These are phyloP conservation scores for Schizothecium vesticola DNA, from an alignment of 495 filamentous ascomycete species.

Conservation along the genomic window DNA sequence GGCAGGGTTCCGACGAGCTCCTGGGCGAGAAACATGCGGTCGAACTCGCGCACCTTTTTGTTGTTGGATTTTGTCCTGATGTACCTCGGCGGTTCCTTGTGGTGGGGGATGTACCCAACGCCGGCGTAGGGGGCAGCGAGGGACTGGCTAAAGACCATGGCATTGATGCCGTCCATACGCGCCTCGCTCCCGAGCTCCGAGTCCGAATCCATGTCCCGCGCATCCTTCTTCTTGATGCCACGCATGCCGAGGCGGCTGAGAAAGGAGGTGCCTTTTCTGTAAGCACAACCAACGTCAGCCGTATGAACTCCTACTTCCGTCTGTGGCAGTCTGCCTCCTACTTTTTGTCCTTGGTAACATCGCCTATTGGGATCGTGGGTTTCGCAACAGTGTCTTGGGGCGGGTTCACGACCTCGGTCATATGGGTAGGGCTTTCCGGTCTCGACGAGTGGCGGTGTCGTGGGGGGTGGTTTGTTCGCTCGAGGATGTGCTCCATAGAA, in stretches of 20 bases:
- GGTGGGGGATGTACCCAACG: slow-evolving; percentile 75
- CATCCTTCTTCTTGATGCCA: slow-evolving; percentile 64
- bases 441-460: slow-evolving; percentile 56
- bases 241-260: slow-evolving; percentile 76
- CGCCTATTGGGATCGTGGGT: slow-evolving; percentile 26
- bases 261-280: slow-evolving; percentile 73
- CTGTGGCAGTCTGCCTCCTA: slow-evolving; percentile 33
- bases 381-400: slow-evolving; percentile 30
- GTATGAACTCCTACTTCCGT: neutral
- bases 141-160: slow-evolving; percentile 57
- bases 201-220: slow-evolving; percentile 59
- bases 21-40: slow-evolving; percentile 85
- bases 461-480: slow-evolving; percentile 71
- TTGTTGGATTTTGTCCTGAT: slow-evolving; percentile 76
- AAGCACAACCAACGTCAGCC: slow-evolving; percentile 7
- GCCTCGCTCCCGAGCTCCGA: slow-evolving; percentile 62
- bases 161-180: slow-evolving; percentile 73
- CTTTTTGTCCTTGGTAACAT: slow-evolving; percentile 60
- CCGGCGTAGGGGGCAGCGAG: slow-evolving; percentile 62
- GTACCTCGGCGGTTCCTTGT: slow-evolving; percentile 87
- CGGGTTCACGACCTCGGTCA: slow-evolving; percentile 39
- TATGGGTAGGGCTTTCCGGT: slow-evolving; percentile 46
- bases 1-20: slow-evolving; percentile 57
- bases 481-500: slow-evolving; percentile 59
- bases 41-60: slow-evolving; percentile 79